A percentile compares a stretch with the other conserved stretches of the same genome.
Evolutionary conservation across 164 flowering plant genomes (phyloP).

Genomic region (Tetracentron sinense): DNA sequence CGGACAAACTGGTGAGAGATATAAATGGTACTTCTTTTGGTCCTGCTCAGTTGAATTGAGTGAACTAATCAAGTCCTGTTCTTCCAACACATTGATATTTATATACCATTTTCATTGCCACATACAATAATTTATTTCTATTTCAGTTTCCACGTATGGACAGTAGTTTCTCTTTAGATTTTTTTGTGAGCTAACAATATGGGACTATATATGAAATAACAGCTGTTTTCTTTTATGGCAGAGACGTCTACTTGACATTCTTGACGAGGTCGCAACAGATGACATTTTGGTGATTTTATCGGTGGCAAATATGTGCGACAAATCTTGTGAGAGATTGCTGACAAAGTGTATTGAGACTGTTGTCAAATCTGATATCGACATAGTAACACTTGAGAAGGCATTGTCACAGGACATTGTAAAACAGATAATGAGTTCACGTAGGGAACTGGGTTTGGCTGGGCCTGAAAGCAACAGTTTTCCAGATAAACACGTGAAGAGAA

Average conservation of each 20-base stretch:
- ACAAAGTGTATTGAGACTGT: conserved; percentile 45
- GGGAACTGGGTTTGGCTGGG: conserved; percentile 31
- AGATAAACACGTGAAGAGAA: conserved; percentile 74
- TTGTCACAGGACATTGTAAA: conserved; percentile 50
- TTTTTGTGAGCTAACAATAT: background rate
- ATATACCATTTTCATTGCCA: background rate
- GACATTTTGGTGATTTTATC: conserved; percentile 62
- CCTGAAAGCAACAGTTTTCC: conserved; percentile 41
- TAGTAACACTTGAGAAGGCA: conserved; percentile 61
- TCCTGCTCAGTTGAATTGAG: background rate
- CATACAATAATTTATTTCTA: background rate
- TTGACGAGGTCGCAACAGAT: conserved; percentile 64
- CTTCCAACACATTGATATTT: background rate
- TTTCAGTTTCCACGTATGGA: background rate
- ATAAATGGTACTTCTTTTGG: background rate
- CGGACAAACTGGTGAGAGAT: background rate
- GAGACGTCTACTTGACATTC: conserved; percentile 65
- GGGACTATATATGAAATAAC: background rate
- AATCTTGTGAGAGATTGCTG: conserved; percentile 47
- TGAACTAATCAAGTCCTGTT: background rate
- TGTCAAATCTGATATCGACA: conserved; percentile 65
- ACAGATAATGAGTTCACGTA: conserved; percentile 47
- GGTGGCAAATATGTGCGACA: conserved; percentile 62
- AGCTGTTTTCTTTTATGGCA: conserved; percentile 25
- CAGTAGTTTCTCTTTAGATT: background rate